Percentiles rank a stretch among this genome's conserved stretches.
These are phyloP conservation scores for Microglena sp. DNA, from an alignment of 139 green algal genomes.

Conservation along the genomic window DNA sequence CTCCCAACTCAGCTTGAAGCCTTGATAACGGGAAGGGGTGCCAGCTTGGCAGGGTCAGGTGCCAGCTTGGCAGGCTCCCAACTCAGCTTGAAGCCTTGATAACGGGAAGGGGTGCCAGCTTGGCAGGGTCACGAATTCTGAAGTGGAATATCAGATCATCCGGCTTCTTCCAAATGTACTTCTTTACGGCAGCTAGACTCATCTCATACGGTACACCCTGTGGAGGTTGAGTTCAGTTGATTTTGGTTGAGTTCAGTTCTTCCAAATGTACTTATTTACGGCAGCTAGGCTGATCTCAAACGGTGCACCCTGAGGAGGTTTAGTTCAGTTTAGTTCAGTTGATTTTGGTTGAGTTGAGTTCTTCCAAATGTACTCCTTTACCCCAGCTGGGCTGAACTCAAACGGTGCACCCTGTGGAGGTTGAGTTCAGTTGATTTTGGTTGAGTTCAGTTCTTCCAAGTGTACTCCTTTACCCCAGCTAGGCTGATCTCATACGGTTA, in stretches of 20 bases:
- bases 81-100: not conserved
- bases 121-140: slow-evolving; percentile 15
- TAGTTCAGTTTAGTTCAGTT: no score
- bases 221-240: no score
- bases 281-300: slow-evolving; percentile 72
- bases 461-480: no score
- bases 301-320: slow-evolving; percentile 50
- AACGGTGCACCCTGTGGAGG: slow-evolving; percentile 53
- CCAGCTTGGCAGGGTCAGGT: no score
- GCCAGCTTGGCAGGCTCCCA: no score
- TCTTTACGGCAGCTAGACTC: slow-evolving; percentile 66
- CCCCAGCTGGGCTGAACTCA: slow-evolving; percentile 67
- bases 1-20: no score
- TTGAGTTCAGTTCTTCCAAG: no score
- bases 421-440: no score
- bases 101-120: slow-evolving; percentile 14
- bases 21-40: slow-evolving; percentile 11
- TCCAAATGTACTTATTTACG: slow-evolving; percentile 80
- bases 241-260: no score
- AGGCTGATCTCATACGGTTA: slow-evolving; percentile 65
- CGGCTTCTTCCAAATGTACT: slow-evolving; percentile 72
- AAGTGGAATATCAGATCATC: slow-evolving; percentile 79
- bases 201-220: slow-evolving; percentile 71
- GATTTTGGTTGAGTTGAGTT: slow-evolving; percentile 63
- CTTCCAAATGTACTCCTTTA: slow-evolving; percentile 81